These are phyloP conservation scores for Polyporus tsugae DNA, from an alignment of 1,284 basidiomycete species.

Conservation along the genomic window DNA sequence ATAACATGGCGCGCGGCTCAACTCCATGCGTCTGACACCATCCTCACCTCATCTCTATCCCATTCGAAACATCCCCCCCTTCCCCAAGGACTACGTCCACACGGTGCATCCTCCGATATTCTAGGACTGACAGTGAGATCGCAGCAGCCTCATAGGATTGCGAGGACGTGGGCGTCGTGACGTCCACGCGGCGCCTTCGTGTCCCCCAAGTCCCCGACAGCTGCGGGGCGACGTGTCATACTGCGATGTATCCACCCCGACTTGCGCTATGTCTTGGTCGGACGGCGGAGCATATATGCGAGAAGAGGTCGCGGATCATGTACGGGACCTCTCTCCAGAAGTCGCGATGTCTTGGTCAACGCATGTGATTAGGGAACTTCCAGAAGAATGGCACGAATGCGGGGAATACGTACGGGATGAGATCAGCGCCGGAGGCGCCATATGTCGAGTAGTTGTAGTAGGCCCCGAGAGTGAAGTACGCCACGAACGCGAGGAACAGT, in stretches of 20 bases:
- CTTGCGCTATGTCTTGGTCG: slow-evolving; percentile 68
- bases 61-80: neutral
- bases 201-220: neutral
- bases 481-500: slow-evolving; percentile 67
- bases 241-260: slow-evolving; percentile 79
- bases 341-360: slow-evolving; percentile 72
- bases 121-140: neutral
- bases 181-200: neutral
- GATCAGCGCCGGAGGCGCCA: slow-evolving; percentile 79
- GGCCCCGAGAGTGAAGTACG: slow-evolving; percentile 78
- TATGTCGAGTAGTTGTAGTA: slow-evolving; percentile 88
- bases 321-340: slow-evolving; percentile 90
- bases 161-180: neutral
- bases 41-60: slow-evolving; percentile 2
- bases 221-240: slow-evolving; percentile 49
- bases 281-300: slow-evolving; percentile 77
- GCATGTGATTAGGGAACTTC: slow-evolving; percentile 7
- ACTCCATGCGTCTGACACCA: neutral
- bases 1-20: slow-evolving; percentile 12
- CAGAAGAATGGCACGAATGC: slow-evolving; percentile 18
- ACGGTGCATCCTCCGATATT: neutral
- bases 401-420: slow-evolving; percentile 73
- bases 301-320: slow-evolving; percentile 78
- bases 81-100: neutral
- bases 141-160: neutral